Evolutionary conservation across 768 basidiomycete genomes (phyloP).

Genomic region (Termitomyces sp.): DNA sequence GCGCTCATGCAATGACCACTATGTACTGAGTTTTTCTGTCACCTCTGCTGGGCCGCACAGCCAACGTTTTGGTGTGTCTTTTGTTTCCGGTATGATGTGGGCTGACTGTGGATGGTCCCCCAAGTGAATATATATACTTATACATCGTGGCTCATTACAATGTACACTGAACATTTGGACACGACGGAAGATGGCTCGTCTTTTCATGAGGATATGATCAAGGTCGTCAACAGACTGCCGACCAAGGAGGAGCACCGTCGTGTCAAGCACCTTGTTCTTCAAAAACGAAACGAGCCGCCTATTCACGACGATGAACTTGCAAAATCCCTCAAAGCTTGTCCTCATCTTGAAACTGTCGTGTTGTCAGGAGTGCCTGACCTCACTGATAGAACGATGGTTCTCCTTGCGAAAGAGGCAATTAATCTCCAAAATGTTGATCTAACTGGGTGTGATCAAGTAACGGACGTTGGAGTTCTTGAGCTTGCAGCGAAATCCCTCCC

Average conservation of each 20-base stretch:
- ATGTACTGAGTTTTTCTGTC: not conserved
- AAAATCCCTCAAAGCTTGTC: slow-evolving; percentile 48
- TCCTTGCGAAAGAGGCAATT: slow-evolving; percentile 55
- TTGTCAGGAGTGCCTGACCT: slow-evolving; percentile 64
- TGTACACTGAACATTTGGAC: slow-evolving; percentile 20
- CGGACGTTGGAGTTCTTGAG: slow-evolving; percentile 72
- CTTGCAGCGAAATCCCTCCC: slow-evolving; percentile 62
- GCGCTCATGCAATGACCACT: not conserved
- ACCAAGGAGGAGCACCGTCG: slow-evolving; percentile 51
- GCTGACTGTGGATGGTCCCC: not conserved
- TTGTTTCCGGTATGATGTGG: not conserved
- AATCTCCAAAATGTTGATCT: slow-evolving; percentile 74
- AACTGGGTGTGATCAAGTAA: slow-evolving; percentile 66
- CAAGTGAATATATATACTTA: slow-evolving; percentile 14
- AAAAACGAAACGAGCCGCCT: slow-evolving; percentile 26
- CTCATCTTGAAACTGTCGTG: slow-evolving; percentile 60
- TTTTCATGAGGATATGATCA: slow-evolving; percentile 54
- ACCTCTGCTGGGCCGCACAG: not conserved
- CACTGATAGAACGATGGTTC: slow-evolving; percentile 62
- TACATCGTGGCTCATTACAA: slow-evolving; percentile 9
- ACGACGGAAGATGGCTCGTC: slow-evolving; percentile 24
- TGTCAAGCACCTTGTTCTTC: slow-evolving; percentile 55
- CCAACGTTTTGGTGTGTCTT: not conserved
- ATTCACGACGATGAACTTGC: slow-evolving; percentile 60
- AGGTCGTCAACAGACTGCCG: slow-evolving; percentile 54